A percentile compares a stretch with the other conserved stretches of the same genome.
Conservation (phyloP, 2,329 filamentous ascomycete species). For the Xylaria sp. region DNA sequence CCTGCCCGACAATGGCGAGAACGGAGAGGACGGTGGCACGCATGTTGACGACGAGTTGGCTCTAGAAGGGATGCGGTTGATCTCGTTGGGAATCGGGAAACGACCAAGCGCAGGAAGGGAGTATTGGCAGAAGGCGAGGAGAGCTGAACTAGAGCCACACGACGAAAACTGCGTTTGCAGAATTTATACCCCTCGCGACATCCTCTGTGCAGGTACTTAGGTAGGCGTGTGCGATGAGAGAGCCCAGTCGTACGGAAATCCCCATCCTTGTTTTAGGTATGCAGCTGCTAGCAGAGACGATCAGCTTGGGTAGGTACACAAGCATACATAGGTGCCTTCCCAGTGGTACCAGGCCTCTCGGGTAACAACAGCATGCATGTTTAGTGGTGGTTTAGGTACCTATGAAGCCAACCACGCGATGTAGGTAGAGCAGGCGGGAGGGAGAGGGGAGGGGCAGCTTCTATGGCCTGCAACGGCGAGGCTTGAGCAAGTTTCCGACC, state of each 20-base stretch:
- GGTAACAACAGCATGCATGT: constrained; percentile 1
- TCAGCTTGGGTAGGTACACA: too few relatives aligned
- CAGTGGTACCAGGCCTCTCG: constrained; percentile 12
- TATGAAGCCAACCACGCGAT: background rate
- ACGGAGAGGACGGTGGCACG: constrained; percentile 29
- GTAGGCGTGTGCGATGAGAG: background rate
- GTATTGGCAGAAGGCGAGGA: background rate
- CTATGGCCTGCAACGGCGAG: background rate
- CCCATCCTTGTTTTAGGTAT: too few relatives aligned
- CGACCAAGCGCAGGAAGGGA: background rate
- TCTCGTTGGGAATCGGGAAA: background rate
- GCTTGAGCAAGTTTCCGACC: constrained; percentile 34
- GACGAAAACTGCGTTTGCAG: background rate
- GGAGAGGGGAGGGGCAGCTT: background rate
- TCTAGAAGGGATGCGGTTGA: background rate
- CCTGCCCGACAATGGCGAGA: constrained; percentile 53
- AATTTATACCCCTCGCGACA: constrained; percentile 19
- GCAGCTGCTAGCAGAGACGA: too few relatives aligned
- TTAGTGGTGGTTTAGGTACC: background rate
- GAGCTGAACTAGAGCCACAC: constrained; percentile 1
- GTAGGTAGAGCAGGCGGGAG: background rate
- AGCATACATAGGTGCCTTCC: background rate
- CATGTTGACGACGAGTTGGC: constrained; percentile 33
- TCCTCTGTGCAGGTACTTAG: background rate
- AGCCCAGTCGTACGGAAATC: too few relatives aligned